Conservation (phyloP, 768 basidiomycete genomes). For the Mycena rebaudengoi region DNA sequence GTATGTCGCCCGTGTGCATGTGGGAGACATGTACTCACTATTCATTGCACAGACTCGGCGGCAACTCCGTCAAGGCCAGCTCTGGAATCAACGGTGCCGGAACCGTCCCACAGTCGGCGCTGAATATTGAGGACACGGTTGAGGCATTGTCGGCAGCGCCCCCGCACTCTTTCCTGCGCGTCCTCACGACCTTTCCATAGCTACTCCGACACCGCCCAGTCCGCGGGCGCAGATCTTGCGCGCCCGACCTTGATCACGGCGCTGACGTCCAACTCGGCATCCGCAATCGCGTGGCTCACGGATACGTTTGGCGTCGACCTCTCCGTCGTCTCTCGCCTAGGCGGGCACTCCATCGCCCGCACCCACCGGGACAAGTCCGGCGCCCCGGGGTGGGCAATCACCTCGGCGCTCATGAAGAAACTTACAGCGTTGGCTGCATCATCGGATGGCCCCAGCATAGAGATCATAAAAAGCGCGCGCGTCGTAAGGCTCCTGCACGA, state of each 20-base stretch:
- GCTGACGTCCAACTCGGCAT: constrained; percentile 34
- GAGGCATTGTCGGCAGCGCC: constrained; percentile 23
- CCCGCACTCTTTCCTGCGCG: neutral
- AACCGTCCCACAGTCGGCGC: constrained; percentile 29
- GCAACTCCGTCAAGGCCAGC: constrained; percentile 38
- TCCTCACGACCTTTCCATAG: constrained; percentile 3
- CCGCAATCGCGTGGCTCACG: constrained; percentile 35
- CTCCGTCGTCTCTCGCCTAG: constrained; percentile 35
- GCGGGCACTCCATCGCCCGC: constrained; percentile 30
- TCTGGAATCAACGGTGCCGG: constrained; percentile 40
- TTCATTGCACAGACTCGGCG: constrained; percentile 22
- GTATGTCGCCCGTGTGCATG: constrained; percentile 17
- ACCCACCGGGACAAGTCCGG: constrained; percentile 35
- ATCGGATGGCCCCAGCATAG: constrained; percentile 4
- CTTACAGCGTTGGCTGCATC: constrained; percentile 5
- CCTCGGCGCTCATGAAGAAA: constrained; percentile 34
- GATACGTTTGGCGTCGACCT: constrained; percentile 32
- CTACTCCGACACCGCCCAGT: constrained; percentile 28
- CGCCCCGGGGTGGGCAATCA: constrained; percentile 37
- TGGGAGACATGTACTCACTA: neutral
- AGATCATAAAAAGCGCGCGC: constrained; percentile 31
- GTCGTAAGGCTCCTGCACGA: constrained; percentile 30
- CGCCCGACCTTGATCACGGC: constrained; percentile 33
- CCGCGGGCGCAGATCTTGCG: constrained; percentile 29
- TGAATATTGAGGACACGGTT: constrained; percentile 26